Base-by-base conservation (phyloP, 768 basidiomycete species). In the Rhodocollybia butyracea region DNA sequence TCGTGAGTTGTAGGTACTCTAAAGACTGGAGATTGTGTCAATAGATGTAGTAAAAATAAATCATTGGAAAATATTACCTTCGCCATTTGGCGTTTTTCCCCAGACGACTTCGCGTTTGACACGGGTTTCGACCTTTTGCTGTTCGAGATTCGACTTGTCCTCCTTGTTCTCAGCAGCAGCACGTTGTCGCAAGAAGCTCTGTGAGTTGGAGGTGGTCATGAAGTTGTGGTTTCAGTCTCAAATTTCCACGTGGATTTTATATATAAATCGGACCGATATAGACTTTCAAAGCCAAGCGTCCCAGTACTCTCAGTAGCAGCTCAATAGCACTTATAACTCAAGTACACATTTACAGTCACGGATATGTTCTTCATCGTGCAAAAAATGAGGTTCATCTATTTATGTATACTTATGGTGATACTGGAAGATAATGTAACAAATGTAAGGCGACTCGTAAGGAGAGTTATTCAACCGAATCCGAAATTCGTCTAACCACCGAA, bases 1-100 rank as follows among this genome's bases (percentile, higher is more conserved):
- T 94, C 91, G 68, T 94, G 89, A 0, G 94, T 96, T 19, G 93
- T 91, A 11, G 94, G 94, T 41, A 96, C 92, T 57, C 85, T 83
- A 67, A 99, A 99, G 6, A 97, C 94, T 98, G 59, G 27, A 41
- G 41, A 17, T 46, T 47, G 53, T 10, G 56, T 57, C 58, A 31
- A 26, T 57, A 15, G 59, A 30, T 21, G 54, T 30, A 57, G 52
- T 50, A 24, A 3, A 27, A 38, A 54, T 55, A 34, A 47, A 27
- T 50, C 45, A 24, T 26, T 51, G 24, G 40, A 48, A 29, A n/a
- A 32, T 24, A 21, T 39, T 60, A 88, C 91, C 91, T 79, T 88
- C 82, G 39, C 89, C 91, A 34, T 76, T 66, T 15, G 89, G 89
- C 0, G 91, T 94, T 70, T 93, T 91, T 10, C 94, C 94, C 88